Evolutionary conservation across 371 early-diverging fungal species (phyloP).

Genomic region (Actinomortierella ambigua): DNA sequence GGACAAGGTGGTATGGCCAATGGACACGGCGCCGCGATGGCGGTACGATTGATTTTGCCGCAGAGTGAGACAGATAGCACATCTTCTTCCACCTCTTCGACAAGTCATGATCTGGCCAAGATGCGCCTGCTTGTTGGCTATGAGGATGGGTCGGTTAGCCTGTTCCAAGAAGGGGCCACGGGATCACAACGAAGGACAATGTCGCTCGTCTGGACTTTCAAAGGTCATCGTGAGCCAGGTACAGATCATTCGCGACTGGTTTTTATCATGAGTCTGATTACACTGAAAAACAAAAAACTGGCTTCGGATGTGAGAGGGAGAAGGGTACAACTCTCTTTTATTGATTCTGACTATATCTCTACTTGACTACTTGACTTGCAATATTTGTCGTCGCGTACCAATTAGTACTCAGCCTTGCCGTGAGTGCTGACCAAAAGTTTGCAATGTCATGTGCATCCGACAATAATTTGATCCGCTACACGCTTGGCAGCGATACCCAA

Average conservation of each 20-base stretch:
- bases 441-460: constrained; percentile 33
- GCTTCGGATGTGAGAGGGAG: too few species aligned
- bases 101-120: background rate
- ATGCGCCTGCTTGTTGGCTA: constrained; percentile 31
- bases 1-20: too few species aligned
- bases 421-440: constrained; percentile 7
- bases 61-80: background rate
- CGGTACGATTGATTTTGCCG: constrained; percentile 19
- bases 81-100: background rate
- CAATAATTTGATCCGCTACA: constrained; percentile 24
- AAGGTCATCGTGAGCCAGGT: constrained; percentile 42
- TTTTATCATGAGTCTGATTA: too few species aligned
- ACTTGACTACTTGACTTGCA: too few species aligned
- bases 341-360: too few species aligned
- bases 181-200: constrained; percentile 8
- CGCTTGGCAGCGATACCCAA: constrained; percentile 8
- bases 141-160: constrained; percentile 28
- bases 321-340: too few species aligned
- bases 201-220: constrained; percentile 29
- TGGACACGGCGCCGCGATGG: constrained; percentile 39
- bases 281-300: too few species aligned
- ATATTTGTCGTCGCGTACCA: too few species aligned
- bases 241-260: too few species aligned
- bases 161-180: constrained; percentile 15
- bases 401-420: too few species aligned